A percentile compares a stretch with the other conserved stretches of the same genome.
Conservation (phyloP, 179 eudicot genomes). For the Silene noctiflora region DNA sequence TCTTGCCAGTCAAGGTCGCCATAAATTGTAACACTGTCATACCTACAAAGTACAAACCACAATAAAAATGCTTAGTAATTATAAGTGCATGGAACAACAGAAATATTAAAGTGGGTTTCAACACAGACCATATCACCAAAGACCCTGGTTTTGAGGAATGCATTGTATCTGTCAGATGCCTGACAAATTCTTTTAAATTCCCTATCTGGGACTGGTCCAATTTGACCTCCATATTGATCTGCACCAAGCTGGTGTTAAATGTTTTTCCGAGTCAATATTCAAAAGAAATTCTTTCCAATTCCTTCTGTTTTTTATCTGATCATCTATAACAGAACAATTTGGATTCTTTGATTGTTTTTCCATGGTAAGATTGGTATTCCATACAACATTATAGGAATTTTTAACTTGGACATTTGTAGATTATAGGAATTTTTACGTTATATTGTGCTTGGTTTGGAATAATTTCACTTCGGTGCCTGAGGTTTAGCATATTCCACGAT, state of each 20-base stretch:
- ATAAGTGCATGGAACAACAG: background rate
- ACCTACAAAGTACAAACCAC: conserved; percentile 58
- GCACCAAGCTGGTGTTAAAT: conserved; percentile 32
- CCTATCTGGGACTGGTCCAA: conserved; percentile 50
- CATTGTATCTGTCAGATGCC: conserved; percentile 74
- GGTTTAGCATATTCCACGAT: too few species aligned
- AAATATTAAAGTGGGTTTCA: background rate
- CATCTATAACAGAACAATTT: background rate
- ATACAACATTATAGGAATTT: background rate
- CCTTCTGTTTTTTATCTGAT: background rate
- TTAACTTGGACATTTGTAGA: background rate
- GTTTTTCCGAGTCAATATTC: background rate
- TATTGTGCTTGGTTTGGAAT: too few species aligned
- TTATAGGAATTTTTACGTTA: background rate
- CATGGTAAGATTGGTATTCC: background rate
- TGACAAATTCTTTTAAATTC: conserved; percentile 64
- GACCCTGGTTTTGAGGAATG: conserved; percentile 78
- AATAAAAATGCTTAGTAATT: conserved; percentile 17
- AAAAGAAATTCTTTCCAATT: background rate
- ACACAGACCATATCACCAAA: conserved; percentile 72
- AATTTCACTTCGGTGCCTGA: too few species aligned
- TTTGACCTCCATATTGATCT: conserved; percentile 84
- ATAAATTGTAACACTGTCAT: conserved; percentile 73
- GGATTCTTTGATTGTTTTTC: background rate
- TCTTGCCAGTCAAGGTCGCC: conserved; percentile 82